These are phyloP conservation scores for Pestalotiopsis sp. DNA, from an alignment of 2,329 filamentous ascomycete species.

Conservation along the genomic window DNA sequence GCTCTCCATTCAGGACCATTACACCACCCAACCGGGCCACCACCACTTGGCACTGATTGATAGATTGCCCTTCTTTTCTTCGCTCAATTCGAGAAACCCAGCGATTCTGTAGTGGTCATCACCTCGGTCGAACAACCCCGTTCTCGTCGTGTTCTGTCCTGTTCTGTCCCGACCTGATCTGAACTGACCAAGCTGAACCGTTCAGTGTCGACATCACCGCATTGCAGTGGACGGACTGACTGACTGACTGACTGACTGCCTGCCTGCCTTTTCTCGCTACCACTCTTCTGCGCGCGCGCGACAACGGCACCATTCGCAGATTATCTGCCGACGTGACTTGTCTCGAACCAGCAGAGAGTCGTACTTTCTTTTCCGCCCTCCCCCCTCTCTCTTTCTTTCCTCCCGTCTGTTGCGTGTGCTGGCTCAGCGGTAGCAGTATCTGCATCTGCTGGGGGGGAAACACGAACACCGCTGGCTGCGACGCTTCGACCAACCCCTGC, in stretches of 20 bases:
- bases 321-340: background rate
- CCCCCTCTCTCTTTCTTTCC: background rate
- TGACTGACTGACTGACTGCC: background rate
- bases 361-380: background rate
- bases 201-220: too few species aligned
- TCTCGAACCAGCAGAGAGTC: background rate
- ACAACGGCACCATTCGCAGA: background rate
- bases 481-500: background rate
- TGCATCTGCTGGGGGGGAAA: background rate
- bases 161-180: background rate
- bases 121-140: background rate
- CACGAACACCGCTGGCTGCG: background rate
- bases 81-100: background rate
- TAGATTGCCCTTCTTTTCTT: background rate
- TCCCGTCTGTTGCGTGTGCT: background rate
- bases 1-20: background rate
- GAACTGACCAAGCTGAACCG: too few species aligned
- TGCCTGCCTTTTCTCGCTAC: background rate
- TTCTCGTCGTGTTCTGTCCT: background rate
- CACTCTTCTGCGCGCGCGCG: background rate
- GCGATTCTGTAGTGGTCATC: background rate
- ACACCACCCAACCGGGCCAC: background rate
- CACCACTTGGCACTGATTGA: background rate
- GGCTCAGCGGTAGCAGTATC: background rate
- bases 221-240: background rate